phyloP scores from a whole-genome alignment of 768 basidiomycete genomes.

The Suillus fuscotomentosus region DNA sequence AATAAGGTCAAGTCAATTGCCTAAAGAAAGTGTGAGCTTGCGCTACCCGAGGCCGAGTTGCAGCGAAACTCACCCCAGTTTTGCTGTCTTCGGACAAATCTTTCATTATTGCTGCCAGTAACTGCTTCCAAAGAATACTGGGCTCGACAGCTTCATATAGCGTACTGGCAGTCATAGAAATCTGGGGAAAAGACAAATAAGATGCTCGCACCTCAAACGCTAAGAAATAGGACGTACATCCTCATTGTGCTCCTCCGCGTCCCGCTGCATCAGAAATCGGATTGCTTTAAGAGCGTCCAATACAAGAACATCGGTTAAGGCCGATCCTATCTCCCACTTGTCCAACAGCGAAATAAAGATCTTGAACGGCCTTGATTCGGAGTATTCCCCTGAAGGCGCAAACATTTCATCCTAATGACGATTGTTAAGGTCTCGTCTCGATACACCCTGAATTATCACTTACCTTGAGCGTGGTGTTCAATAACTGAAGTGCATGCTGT shows the following conservation, averaged over 20 bases:
- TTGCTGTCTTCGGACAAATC: constrained; percentile 47
- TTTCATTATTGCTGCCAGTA: constrained; percentile 56
- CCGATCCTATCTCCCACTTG: constrained; percentile 93
- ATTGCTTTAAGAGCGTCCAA: constrained; percentile 80
- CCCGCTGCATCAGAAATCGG: constrained; percentile 49
- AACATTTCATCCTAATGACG: constrained; percentile 70
- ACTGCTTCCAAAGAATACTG: constrained; percentile 77
- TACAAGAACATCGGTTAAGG: constrained; percentile 74
- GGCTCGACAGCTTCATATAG: constrained; percentile 95
- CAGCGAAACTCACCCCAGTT: constrained; percentile 44
- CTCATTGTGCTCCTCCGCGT: constrained; percentile 47
- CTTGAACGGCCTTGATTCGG: constrained; percentile 87
- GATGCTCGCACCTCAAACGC: background rate
- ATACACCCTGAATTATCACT: constrained; percentile 7
- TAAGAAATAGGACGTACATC: constrained; percentile 47
- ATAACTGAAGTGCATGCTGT: constrained; percentile 66
- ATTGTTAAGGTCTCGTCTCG: background rate
- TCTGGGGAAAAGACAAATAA: constrained; percentile 35
- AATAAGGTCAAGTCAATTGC: constrained; percentile 69
- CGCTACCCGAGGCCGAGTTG: background rate
- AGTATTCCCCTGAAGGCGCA: constrained; percentile 65
- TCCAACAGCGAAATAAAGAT: constrained; percentile 93
- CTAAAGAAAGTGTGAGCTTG: constrained; percentile 35
- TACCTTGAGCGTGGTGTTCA: constrained; percentile 71
- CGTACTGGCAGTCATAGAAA: constrained; percentile 80